These are phyloP conservation scores for Lachnellula cervina DNA, from an alignment of 2,329 filamentous ascomycete genomes.

Conservation along the genomic window DNA sequence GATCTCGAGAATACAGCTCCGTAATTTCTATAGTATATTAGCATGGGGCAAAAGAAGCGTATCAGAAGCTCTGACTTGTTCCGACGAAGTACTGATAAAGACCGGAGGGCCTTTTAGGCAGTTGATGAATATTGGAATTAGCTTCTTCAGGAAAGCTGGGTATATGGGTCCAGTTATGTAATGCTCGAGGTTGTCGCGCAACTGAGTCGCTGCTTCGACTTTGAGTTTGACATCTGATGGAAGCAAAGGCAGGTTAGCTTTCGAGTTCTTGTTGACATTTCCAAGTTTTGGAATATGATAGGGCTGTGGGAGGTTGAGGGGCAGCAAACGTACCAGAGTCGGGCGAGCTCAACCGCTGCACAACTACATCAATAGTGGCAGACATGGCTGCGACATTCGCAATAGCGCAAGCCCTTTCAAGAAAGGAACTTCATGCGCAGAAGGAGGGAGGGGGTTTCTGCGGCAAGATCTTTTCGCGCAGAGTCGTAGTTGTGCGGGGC, in stretches of 20 bases:
- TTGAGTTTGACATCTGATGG: constrained; percentile 71
- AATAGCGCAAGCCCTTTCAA: constrained; percentile 27
- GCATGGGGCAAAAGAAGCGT: constrained; percentile 1
- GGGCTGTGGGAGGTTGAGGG: neutral
- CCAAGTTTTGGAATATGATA: neutral
- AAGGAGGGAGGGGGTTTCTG: neutral
- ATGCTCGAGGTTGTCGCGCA: constrained; percentile 88
- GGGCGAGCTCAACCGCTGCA: constrained; percentile 48
- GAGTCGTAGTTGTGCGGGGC: neutral
- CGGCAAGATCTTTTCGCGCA: neutral
- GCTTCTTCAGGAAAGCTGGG: constrained; percentile 72
- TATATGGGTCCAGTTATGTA: constrained; percentile 78
- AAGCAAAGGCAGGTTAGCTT: constrained; percentile 12
- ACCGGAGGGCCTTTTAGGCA: constrained; percentile 82
- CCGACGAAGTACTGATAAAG: constrained; percentile 83
- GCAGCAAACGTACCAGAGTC: constrained; percentile 21
- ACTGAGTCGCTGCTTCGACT: constrained; percentile 73
- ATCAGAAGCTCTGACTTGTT: constrained; percentile 60
- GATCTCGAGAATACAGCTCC: constrained; percentile 91
- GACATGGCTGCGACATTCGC: constrained; percentile 53
- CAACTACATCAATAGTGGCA: constrained; percentile 57
- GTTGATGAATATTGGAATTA: constrained; percentile 84
- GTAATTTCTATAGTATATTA: constrained; percentile 60
- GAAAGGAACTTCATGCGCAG: constrained; percentile 22
- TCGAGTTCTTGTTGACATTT: neutral